Base-by-base conservation (phyloP, 1,284 basidiomycete species). In the Omphalotus olearius region DNA sequence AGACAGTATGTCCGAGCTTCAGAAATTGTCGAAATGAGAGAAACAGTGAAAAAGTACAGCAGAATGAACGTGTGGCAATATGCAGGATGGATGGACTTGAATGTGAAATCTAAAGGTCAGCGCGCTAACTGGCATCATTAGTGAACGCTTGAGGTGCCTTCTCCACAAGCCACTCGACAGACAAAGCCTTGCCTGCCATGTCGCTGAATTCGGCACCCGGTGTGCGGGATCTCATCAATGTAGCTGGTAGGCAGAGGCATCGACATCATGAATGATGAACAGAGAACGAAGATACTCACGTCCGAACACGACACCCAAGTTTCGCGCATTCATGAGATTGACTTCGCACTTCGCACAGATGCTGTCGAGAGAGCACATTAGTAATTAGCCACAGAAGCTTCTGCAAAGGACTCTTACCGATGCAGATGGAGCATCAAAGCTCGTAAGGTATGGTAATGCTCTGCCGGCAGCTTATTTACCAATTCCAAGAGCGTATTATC, bases 251-350 rank as follows among this genome's bases (percentile, higher is more conserved):
- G 5, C 23, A 30, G 33, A 59, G 45, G n/a, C 23, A 23, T 23
- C 23, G 39, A 54, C 17, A 20, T 39, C 52, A 38, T 44, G 38
- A 46, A 26, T 33, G n/a, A 16, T 9, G n/a, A 33, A 10, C 6
- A 30, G 36, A 26, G 25, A 41, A 20, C 25, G 45, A 45, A 17
- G 51, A 41, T 11, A 86, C 93, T 74, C 68, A 98, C 94, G 96
- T 59, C 97, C 97, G 72, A 99, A 98, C 39, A 99, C 94, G n/a
- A 98, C 93, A n/a, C 97, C 97, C 17, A 99, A 72, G 63, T 99
- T 99, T 57, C 93, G 82, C 3, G 93, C 87, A 46, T 85, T 93
- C 97, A 99, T 99, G 49, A 94, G 76, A 67, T 99, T 99, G 54
- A 76, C 75, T 20, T 85, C 82, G 52, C 79, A 81, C 36, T 76